These are phyloP conservation scores for Ploettnerulaceae sp. DNA, from an alignment of 2,329 filamentous ascomycete species.

Conservation along the genomic window DNA sequence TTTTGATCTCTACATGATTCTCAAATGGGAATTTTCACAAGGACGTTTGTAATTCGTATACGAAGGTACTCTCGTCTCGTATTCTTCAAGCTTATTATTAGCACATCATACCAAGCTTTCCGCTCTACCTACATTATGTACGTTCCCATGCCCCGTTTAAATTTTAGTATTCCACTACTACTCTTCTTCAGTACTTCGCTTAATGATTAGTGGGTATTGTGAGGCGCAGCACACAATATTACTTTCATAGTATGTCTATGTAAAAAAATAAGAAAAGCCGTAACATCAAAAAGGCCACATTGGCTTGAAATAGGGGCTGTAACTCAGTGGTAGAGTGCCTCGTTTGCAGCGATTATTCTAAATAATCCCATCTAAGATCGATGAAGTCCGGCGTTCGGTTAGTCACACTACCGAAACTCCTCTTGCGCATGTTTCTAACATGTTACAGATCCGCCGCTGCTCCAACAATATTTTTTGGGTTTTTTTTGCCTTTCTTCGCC, in stretches of 20 bases:
- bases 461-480: not conserved
- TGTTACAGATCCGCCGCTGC: slow-evolving; percentile 7
- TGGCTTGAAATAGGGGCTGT: slow-evolving; percentile 2
- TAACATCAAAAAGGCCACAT: not conserved
- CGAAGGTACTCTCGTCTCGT: too few relatives aligned
- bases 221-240: too few relatives aligned
- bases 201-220: too few relatives aligned
- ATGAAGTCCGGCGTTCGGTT: slow-evolving; percentile 11
- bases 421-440: slow-evolving; percentile 4
- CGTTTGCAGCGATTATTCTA: slow-evolving; percentile 1
- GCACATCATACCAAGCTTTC: too few relatives aligned
- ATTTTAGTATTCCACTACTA: too few relatives aligned
- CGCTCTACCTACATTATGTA: too few relatives aligned
- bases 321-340: slow-evolving; percentile 12
- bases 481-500: not conserved
- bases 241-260: not conserved
- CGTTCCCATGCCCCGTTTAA: too few relatives aligned
- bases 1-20: too few relatives aligned
- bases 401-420: slow-evolving; percentile 1
- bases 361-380: slow-evolving; percentile 1
- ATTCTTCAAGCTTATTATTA: too few relatives aligned
- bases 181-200: too few relatives aligned
- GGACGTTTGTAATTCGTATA: too few relatives aligned
- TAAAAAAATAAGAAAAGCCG: not conserved
- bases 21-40: too few relatives aligned